Evolutionary conservation across 176 grass and related monocot genomes (phyloP), one percentile per base, ranked within the genome.

Genomic region (Hordeum vulgare): DNA sequence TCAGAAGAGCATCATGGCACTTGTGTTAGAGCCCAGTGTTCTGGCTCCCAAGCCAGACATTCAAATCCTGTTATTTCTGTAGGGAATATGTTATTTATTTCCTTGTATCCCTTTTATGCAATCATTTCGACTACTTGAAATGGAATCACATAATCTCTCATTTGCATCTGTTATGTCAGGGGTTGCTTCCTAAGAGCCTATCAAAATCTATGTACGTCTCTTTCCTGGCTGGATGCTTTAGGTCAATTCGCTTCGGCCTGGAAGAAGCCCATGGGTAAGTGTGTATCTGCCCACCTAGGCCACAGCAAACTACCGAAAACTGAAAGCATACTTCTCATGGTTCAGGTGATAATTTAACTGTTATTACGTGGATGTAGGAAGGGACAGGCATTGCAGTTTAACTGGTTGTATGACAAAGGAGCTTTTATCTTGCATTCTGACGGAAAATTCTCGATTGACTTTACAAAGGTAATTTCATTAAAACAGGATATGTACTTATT

Each of bases 251-350:
- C 27, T 95, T 98, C 78, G 95, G 95, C 34, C 85, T 98, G 25
- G 85, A 95, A 93, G 95, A 98, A 91, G 88, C 95, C 61, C 95
- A 98, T 86, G 95, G 95, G 95, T 98, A 91, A 86, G 80, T 33
- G 42, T 81, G 35, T 61, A 74, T 87, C 61, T 71, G 82, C 56
- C 42, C 47, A 0, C 47, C 15, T 2, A 51, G 47, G 47, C 47
- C 2, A 26, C 60, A 77, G 8, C 77, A 70, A 61, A 75, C 42
- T 53, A 27, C 9, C 3, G 54, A 59, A 26, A 8, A 56, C 36
- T 33, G 2, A 44, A 7, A 56, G 47, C 47, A 35, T 79, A 79
- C 14, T 66, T 75, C 10, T 28, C 33, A 40, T 61, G 27, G 39
- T 84, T 24, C 31, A 28, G 14, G 26, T 80, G 33, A 49, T n/a